Evolutionary conservation across 1,139 yeast species (phyloP), one percentile per base, ranked within the genome.

Genomic region (Sugiyamaella xylanicola): DNA sequence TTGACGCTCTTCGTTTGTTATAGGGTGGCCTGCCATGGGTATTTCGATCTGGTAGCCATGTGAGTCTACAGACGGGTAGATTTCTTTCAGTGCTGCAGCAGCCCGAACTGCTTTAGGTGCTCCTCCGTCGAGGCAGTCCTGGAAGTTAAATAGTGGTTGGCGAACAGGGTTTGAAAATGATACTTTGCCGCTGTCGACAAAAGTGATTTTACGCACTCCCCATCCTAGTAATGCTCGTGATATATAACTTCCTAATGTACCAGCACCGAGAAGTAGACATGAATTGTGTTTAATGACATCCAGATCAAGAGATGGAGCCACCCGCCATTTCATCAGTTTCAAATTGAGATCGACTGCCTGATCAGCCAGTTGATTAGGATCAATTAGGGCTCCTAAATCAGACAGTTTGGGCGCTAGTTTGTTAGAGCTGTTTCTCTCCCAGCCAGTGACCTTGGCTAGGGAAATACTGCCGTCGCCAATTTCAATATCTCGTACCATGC

Each of bases 21-120:
- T 73, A 0, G 93, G 85, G 68, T 93, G 99, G 0, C 99, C 99
- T 16, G 92, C 87, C 99, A 95, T 95, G 0, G 98, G 98, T 1
- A 93, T 88, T 60, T 86, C 92, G 48, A 93, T 63, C 39, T 75
- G 74, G 44, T 76, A 67, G 0, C 97, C 98, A 7, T 65, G 57
- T 0, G 92, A 73, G 17, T 80, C 74, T 3, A 89, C 90, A 0
- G 87, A 81, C 0, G 99, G 99, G 61, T 86, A 91, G 0, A 93
- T 83, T 61, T 78, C 81, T 60, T 78, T 80, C 61, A 95, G 69
- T 0, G 91, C 80, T 21, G 75, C 78, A 0, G 97, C 95, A 0
- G 98, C 99, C 4, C 83, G 74, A 19, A 68, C 69, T 0, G 98
- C 97, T 67, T 93, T 93, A 40, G 77, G 76, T 25, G 75, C 77